Percentiles rank a stretch among this genome's conserved stretches.
phyloP scores from a whole-genome alignment of 768 basidiomycete species.

The Lactarius tabidus region DNA sequence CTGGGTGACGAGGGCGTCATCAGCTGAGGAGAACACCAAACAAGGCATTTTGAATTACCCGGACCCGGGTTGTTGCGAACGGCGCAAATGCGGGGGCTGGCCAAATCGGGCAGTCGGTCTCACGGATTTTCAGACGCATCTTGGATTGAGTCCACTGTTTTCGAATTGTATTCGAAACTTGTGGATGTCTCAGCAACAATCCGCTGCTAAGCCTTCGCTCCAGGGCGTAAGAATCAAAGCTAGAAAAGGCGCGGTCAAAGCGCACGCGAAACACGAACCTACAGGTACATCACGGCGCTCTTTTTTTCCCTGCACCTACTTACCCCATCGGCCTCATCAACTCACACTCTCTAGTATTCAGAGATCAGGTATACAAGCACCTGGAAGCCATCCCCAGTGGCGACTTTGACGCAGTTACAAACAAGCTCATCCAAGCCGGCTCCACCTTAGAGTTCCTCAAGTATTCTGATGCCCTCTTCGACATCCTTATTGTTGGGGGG shows the following conservation, averaged over 20 bases:
- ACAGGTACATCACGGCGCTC: conserved; percentile 42
- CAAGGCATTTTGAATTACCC: background rate
- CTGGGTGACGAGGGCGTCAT: background rate
- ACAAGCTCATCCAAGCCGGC: conserved; percentile 88
- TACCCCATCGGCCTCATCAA: conserved; percentile 15
- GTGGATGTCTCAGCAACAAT: conserved; percentile 92
- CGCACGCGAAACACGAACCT: conserved; percentile 91
- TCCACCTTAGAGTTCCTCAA: conserved; percentile 92
- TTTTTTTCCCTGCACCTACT: background rate
- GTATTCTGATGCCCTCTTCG: conserved; percentile 96
- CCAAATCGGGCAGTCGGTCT: conserved; percentile 6
- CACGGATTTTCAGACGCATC: background rate
- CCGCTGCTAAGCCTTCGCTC: conserved; percentile 82
- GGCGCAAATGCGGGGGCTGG: background rate
- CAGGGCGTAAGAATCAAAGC: conserved; percentile 92
- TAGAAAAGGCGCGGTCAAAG: conserved; percentile 89
- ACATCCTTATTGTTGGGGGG: conserved; percentile 92
- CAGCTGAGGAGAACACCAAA: background rate
- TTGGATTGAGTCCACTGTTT: conserved; percentile 23
- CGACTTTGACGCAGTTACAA: conserved; percentile 79
- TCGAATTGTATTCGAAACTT: conserved; percentile 39
- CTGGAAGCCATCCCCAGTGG: conserved; percentile 74
- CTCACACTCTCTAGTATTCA: conserved; percentile 59
- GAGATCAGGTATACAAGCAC: conserved; percentile 90
- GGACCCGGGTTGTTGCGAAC: background rate